Base-by-base conservation (phyloP, 306 rosid genomes). In the Medicago lupulina region DNA sequence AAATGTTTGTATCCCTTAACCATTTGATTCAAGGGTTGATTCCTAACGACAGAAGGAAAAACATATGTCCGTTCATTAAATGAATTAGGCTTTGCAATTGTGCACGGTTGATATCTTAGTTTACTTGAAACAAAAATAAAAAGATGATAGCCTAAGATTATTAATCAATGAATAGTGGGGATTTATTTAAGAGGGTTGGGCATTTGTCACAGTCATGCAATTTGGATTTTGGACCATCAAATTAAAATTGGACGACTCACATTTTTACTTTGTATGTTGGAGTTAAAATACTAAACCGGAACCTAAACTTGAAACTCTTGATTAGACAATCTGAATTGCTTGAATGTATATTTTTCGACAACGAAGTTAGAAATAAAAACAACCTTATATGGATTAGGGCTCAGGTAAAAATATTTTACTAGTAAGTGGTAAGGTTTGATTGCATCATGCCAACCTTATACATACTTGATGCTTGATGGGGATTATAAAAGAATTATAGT, bases 401-500 rank as follows among this genome's bases (percentile, higher is more conserved):
- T 5, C 14, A 3, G 11, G 49, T 43, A 43, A 43, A 43, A 43
- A 9, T 50, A 50, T 51, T 55, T 63, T 63, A 8, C 9, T 15
- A 15, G 55, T 61, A 62, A 0, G 5, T n/a, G 16, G 59, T 62
- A 71, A 0, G 4, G 44, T 34, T 34, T 40, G 78, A 40, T 71
- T 71, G 82, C 72, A 79, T 63, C 77, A 8, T 79, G 31, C 44
- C 58, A 78, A 50, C 67, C 67, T 62, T 67, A 54, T 34, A 62
- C 23, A 1, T 2, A 1, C 23, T 21, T 2, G 1, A 21, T 21
- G 2, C n/a, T 62, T 19, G 17, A 60, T 49, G 55, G 55, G 36
- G 43, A 50, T 9, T 43, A 71, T 71, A 25, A 43, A 61, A 6
- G 61, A n/a, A n/a, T 62, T 63, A 31, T 12, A 39, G 39, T 49